Base-by-base conservation (phyloP, 176 grass and related monocot species). In the Olyra latifolia region DNA sequence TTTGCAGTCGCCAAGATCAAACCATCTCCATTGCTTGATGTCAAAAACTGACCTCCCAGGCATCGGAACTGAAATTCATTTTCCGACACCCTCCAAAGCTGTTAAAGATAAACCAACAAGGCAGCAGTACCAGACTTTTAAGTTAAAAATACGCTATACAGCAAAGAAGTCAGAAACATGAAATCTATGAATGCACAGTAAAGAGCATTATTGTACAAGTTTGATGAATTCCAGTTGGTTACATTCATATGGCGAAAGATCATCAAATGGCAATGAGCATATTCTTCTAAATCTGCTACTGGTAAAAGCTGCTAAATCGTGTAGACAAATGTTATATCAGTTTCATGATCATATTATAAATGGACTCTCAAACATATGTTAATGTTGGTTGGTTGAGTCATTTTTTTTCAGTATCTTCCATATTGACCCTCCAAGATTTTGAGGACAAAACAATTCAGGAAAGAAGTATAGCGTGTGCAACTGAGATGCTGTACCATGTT, bases 41-140 rank as follows among this genome's bases (percentile, higher is more conserved):
- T 87, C 35, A 94, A 77, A 82, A 94, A 94, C 75, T 94, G 83
- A 82, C 92, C 92, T 84, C 82, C 76, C 62, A 87, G 83, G 55
- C 89, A 89, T 63, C 89, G 75, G 57, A 94, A 84, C 62, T 91
- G 86, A 78, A 94, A 94, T 65, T 87, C 63, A 46, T 62, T 86
- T 20, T 94, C 72, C 40, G 86, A 91, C 77, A 94, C 89, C 73
- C 92, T 86, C 89, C 86, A 94, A 30, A 91, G 83, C 89, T 94
- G 81, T 67, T 59, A 38, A 63, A 86, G 55, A 84, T 22, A 8
- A 75, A 75, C 7, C 58, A 35, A 35, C 32, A 35, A 1, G 32
- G 32, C 32, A 76, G 23, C 42, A 67, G 57, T 11, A 50, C 25
- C 49, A 54, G 32, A 66, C 1, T 75, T n/a, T n/a, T 75, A 23